phyloP scores from a whole-genome alignment of 2,329 filamentous ascomycete genomes.

The Pestalotiopsis sp. region DNA sequence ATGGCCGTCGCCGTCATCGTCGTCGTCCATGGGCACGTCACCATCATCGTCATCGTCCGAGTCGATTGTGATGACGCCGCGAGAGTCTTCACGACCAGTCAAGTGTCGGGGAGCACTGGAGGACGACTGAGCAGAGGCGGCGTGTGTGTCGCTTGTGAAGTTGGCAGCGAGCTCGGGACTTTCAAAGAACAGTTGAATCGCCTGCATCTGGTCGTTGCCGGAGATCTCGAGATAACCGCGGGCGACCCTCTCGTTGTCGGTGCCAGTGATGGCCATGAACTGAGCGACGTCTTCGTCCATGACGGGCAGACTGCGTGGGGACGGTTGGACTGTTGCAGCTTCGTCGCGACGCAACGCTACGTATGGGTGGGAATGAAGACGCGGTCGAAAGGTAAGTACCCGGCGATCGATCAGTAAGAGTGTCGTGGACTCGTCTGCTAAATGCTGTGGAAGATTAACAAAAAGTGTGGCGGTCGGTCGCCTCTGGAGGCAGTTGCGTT shows the following conservation, averaged over 20 bases:
- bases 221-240: slow-evolving; percentile 82
- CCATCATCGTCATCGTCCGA: slow-evolving; percentile 72
- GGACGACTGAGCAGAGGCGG: slow-evolving; percentile 32
- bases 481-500: no score
- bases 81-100: slow-evolving; percentile 52
- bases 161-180: slow-evolving; percentile 72
- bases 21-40: slow-evolving; percentile 37
- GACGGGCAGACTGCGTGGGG: slow-evolving; percentile 21
- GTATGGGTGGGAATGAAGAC: neutral
- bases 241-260: slow-evolving; percentile 69
- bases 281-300: slow-evolving; percentile 77
- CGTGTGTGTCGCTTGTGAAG: slow-evolving; percentile 39
- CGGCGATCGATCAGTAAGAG: no score
- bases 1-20: slow-evolving; percentile 41
- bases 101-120: slow-evolving; percentile 21
- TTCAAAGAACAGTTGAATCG: slow-evolving; percentile 88
- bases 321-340: slow-evolving; percentile 3
- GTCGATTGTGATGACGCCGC: slow-evolving; percentile 73
- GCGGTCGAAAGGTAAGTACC: neutral
- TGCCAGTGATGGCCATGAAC: slow-evolving; percentile 82
- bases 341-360: neutral
- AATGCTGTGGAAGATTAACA: no score
- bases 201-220: slow-evolving; percentile 82
- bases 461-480: no score
- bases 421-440: no score